Percentiles rank a stretch among this genome's conserved stretches.
phyloP scores from a whole-genome alignment of 176 grass and related monocot species.

The Olyra latifolia region DNA sequence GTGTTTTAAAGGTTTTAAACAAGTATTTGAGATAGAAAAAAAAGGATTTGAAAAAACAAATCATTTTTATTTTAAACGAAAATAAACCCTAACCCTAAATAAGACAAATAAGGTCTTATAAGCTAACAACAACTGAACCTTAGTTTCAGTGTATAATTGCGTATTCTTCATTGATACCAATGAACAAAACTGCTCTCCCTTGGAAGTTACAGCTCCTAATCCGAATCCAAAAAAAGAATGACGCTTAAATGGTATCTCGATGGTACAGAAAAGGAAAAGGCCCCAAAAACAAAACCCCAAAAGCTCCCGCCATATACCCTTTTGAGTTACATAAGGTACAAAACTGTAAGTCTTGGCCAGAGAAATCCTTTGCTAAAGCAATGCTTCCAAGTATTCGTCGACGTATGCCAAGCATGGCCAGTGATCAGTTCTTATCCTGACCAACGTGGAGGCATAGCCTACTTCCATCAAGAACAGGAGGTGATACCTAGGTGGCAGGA shows the following conservation, averaged over 20 bases:
- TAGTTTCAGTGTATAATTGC: background rate
- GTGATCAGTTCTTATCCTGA: constrained; percentile 89
- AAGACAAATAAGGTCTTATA: no score
- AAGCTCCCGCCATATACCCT: constrained; percentile 28
- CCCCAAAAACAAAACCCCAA: constrained; percentile 10
- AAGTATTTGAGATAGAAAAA: no score
- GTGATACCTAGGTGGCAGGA: constrained; percentile 90
- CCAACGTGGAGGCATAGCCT: constrained; percentile 66
- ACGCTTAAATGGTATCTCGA: constrained; percentile 7
- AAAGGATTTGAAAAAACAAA: no score
- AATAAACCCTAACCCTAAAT: no score
- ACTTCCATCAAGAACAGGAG: constrained; percentile 97
- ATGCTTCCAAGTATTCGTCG: constrained; percentile 93
- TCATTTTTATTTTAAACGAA: no score
- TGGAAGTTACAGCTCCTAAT: constrained; percentile 25
- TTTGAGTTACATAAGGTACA: constrained; percentile 54
- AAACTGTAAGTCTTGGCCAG: constrained; percentile 31
- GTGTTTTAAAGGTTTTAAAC: no score
- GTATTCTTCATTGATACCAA: constrained; percentile 27
- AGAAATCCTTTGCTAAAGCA: constrained; percentile 51
- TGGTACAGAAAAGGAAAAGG: constrained; percentile 30
- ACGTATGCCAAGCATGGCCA: constrained; percentile 98
- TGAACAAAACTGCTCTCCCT: constrained; percentile 41
- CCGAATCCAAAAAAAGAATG: constrained; percentile 38
- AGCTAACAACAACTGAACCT: no score